Percentiles rank a stretch among this genome's conserved stretches.
phyloP scores from a whole-genome alignment of 345 rosid species.

The Rhizophora mangle region DNA sequence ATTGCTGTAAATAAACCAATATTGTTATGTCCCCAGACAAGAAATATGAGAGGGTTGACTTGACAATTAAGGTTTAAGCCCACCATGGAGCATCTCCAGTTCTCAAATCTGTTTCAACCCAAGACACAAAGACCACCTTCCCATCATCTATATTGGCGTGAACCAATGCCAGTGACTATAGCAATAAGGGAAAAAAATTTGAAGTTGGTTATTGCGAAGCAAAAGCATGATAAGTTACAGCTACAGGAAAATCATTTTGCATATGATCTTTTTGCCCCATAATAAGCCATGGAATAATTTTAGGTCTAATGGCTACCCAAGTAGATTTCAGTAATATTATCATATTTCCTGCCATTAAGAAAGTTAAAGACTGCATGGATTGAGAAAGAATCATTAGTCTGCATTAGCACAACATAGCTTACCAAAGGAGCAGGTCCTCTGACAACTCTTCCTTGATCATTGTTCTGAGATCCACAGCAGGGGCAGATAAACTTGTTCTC shows the following conservation, averaged over 20 bases:
- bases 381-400: background rate
- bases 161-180: constrained; percentile 89
- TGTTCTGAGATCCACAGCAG: constrained; percentile 96
- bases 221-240: background rate
- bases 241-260: background rate
- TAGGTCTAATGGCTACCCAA: too few relatives aligned
- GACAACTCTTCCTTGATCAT: constrained; percentile 89
- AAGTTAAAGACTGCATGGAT: background rate
- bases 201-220: background rate
- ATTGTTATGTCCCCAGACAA: constrained; percentile 1
- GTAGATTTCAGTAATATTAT: background rate
- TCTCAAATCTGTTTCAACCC: constrained; percentile 96
- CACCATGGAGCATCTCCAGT: constrained; percentile 97
- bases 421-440: constrained; percentile 98
- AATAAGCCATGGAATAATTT: too few relatives aligned
- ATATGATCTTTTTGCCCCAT: too few relatives aligned
- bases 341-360: background rate
- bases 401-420: constrained; percentile 19
- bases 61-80: constrained; percentile 38
- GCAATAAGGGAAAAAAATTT: background rate
- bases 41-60: background rate
- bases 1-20: constrained; percentile 11
- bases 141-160: constrained; percentile 71
- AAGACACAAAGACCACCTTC: constrained; percentile 83
- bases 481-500: constrained; percentile 95